phyloP scores from a whole-genome alignment of 495 filamentous ascomycete species.

The Aspergillus egyptiacus region DNA sequence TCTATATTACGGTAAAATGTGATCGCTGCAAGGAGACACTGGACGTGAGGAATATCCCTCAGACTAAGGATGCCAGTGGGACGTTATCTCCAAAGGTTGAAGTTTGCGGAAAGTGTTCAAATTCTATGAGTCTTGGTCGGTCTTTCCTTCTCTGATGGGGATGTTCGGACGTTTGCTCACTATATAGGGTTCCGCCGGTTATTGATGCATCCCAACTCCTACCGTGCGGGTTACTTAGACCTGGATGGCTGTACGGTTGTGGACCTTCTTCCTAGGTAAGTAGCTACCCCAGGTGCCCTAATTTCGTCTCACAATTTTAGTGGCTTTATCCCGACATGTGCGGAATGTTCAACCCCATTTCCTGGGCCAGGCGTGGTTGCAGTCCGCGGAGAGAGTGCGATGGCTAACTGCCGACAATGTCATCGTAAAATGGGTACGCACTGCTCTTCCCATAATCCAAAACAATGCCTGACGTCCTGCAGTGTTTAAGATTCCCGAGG shows the following conservation, averaged over 20 bases:
- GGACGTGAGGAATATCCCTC: constrained; percentile 63
- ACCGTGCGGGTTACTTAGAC: constrained; percentile 78
- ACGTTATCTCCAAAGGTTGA: constrained; percentile 31
- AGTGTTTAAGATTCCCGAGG: constrained; percentile 68
- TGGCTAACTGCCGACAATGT: constrained; percentile 75
- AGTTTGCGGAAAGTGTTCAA: constrained; percentile 74
- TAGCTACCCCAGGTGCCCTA: too few species aligned
- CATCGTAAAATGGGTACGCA: constrained; percentile 70
- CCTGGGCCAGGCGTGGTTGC: constrained; percentile 58
- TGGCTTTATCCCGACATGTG: constrained; percentile 77
- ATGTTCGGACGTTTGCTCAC: background rate
- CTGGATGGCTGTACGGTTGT: constrained; percentile 68
- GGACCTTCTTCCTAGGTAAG: constrained; percentile 73
- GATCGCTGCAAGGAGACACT: constrained; percentile 73
- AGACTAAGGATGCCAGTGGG: constrained; percentile 35
- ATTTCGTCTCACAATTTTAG: too few species aligned
- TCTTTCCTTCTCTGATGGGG: background rate
- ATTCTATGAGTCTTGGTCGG: constrained; percentile 53
- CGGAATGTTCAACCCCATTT: constrained; percentile 66
- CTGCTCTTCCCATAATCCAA: background rate
- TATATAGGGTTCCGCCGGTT: constrained; percentile 60
- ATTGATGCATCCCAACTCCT: constrained; percentile 69
- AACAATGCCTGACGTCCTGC: constrained; percentile 1
- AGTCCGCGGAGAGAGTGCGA: constrained; percentile 69
- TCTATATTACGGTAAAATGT: constrained; percentile 76